Base-by-base conservation (phyloP, 139 green algal genomes). In the Coccomyxa sp. region DNA sequence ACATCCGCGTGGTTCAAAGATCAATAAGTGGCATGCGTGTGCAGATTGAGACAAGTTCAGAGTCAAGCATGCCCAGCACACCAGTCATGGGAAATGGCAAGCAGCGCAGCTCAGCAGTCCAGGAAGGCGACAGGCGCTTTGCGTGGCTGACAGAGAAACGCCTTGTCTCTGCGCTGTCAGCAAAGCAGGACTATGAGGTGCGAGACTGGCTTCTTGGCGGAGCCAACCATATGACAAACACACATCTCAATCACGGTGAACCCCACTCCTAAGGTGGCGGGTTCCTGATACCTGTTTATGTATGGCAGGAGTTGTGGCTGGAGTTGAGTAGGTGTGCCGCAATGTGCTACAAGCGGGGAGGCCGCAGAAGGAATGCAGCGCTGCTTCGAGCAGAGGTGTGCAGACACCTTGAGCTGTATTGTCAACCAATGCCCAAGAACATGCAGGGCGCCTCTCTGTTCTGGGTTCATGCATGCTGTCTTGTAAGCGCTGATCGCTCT, bases 141-240 rank as follows among this genome's bases (percentile, higher is more conserved):
- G 14, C 31, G 35, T 87, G 85, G 83, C 76, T 91, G 36, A 82
- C 85, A 14, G 84, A 92, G 35, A 92, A 87, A 87, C 77, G 86
- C 35, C 77, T 92, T 40, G 79, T 79, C 38, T 35, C 82, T 10
- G 87, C 84, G 0, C 77, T 92, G 7, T 39, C 80, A 12, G 79
- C 36, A 34, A 70, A 79, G 33, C 39, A 71, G 24, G 41, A 34
- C 39, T 86, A 85, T n/a, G 73, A 85, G 76, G 37, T 64, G n/a
- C 35, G 39, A 6, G 33, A 31, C 33, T 54, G 35, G 16, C n/a
- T 12, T 50, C 29, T 50, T 34, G 31, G 22, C 41, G 24, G 9
- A 29, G 7, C 9, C 8, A 50, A 24, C 7, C 34, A 14, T 29
- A 74, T 50, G 33, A 34, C 8, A 27, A 41, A 18, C 31, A 8